A percentile compares a stretch with the other conserved stretches of the same genome.
Conservation (phyloP, 192 early-diverging fungal species). For the Podila epigama region DNA sequence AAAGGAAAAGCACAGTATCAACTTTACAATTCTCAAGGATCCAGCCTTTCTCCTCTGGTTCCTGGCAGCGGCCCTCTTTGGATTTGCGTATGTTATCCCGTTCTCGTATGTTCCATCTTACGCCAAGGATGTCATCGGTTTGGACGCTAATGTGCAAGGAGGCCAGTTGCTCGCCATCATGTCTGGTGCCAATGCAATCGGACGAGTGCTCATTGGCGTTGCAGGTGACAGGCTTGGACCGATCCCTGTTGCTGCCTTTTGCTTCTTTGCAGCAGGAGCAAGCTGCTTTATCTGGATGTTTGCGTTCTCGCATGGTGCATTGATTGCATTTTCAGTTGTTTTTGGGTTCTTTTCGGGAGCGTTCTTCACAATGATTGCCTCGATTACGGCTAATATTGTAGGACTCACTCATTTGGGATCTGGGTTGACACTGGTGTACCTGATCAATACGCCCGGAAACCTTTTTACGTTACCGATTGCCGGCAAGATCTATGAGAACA, state of each 20-base stretch:
- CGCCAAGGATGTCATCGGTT: constrained; percentile 18
- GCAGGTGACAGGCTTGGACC: constrained; percentile 38
- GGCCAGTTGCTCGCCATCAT: constrained; percentile 46
- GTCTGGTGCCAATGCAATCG: constrained; percentile 46
- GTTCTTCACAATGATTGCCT: constrained; percentile 32
- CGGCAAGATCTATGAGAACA: constrained; percentile 20
- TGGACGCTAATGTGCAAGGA: constrained; percentile 38
- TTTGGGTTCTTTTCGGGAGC: constrained; percentile 37
- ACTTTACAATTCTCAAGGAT: constrained; percentile 22
- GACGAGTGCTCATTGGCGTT: constrained; percentile 35
- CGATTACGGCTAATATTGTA: constrained; percentile 34
- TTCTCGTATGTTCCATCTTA: constrained; percentile 30
- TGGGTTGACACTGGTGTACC: constrained; percentile 28
- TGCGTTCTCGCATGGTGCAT: constrained; percentile 1
- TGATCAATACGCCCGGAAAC: constrained; percentile 46
- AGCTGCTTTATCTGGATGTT: constrained; percentile 41
- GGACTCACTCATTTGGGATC: constrained; percentile 16
- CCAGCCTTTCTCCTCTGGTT: constrained; percentile 23
- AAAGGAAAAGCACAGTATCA: constrained; percentile 11
- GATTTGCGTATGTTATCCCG: constrained; percentile 22
- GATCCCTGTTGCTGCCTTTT: constrained; percentile 23
- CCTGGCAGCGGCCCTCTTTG: constrained; percentile 8
- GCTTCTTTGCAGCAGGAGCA: constrained; percentile 24
- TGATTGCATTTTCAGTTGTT: constrained; percentile 17
- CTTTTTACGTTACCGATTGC: constrained; percentile 40